Evolutionary conservation across 1,139 yeast genomes (phyloP).

Genomic region (Lipomyces yarrowii): DNA sequence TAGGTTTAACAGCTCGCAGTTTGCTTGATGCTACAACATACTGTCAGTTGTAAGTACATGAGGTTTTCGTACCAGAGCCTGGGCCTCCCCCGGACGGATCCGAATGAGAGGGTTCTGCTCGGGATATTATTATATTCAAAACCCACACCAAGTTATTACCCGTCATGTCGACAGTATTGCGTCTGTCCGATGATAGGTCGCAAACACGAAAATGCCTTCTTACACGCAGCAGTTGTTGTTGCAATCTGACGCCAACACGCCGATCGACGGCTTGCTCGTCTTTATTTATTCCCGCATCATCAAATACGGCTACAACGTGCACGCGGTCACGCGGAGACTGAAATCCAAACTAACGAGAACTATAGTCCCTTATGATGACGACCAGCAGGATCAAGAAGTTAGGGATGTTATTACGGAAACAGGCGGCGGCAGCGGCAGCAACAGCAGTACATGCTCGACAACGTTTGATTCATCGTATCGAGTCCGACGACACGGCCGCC

Average conservation of each 20-base stretch:
- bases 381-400: not conserved
- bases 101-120: no score
- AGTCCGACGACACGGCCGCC: not conserved
- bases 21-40: no score
- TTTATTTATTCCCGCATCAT: conserved; percentile 9
- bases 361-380: not conserved
- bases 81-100: no score
- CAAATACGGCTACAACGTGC: conserved; percentile 6
- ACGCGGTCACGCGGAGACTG: not conserved
- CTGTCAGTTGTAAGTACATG: no score
- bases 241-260: not conserved
- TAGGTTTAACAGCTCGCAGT: no score
- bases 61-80: no score
- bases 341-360: not conserved
- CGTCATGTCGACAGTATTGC: not conserved
- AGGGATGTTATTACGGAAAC: not conserved
- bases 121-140: no score
- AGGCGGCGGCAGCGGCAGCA: no score
- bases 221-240: no score
- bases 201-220: not conserved
- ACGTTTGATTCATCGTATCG: not conserved
- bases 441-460: not conserved
- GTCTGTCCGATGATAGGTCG: not conserved
- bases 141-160: no score
- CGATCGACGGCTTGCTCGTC: not conserved